Conservation (phyloP, 169 alveolate species). For the Plasmodium gallinaceum region DNA sequence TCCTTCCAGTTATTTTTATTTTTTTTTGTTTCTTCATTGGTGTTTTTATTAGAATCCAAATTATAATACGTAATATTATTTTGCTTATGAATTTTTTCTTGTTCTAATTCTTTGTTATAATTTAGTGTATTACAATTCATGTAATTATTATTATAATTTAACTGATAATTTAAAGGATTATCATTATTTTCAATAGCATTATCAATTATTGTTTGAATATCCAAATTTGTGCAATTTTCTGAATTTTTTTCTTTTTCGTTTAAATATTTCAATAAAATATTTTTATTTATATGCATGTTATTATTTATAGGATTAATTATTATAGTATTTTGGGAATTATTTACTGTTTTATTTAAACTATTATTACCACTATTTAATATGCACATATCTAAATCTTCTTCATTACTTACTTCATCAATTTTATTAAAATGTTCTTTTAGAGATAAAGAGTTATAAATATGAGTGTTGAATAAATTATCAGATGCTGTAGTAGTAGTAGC, state of each 20-base stretch:
- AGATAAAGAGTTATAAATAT: constrained; percentile 12
- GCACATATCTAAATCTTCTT: neutral
- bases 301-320: neutral
- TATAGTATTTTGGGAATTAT: neutral
- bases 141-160: constrained; percentile 17
- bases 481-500: constrained; percentile 33
- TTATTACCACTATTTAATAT: neutral
- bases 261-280: constrained; percentile 7
- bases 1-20: constrained; percentile 10
- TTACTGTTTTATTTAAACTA: neutral
- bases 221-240: constrained; percentile 37
- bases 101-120: constrained; percentile 9
- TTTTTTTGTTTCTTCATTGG: constrained; percentile 1
- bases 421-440: constrained; percentile 20
- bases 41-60: constrained; percentile 2
- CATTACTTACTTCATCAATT: constrained; percentile 28
- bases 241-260: constrained; percentile 18
- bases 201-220: constrained; percentile 52
- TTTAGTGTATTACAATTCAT: neutral
- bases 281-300: neutral
- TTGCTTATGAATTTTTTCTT: constrained; percentile 2
- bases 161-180: constrained; percentile 5
- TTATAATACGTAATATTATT: constrained; percentile 5
- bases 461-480: constrained; percentile 33
- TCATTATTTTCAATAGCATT: constrained; percentile 67